Evolutionary conservation across 495 filamentous ascomycete species (phyloP), one percentile per base, ranked within the genome.

Genomic region (Thermothielavioides terrestris): DNA sequence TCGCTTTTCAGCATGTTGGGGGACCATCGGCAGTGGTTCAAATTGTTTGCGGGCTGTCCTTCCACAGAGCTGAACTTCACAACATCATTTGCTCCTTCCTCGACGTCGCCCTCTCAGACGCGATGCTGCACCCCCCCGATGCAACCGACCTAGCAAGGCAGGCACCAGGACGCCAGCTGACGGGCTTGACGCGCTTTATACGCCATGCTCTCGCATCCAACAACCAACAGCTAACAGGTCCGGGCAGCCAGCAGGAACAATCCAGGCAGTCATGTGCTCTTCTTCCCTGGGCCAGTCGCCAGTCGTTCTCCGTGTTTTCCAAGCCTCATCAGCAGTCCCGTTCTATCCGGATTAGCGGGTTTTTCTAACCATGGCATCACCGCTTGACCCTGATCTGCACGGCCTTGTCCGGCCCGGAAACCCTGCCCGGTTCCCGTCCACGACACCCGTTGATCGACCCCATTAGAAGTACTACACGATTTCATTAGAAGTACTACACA

Each of bases 201-300:
- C 34, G 35, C 27, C 14, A n/a, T 15, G 7, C 15, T 12, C 15
- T 26, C 36, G 30, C 34, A 35, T 7, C 41, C 40, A 32, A 44
- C 40, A 48, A 21, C 15, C 11, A 30, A 17, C 22, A 36, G 11
- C 49, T 34, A 40, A 32, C 35, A 23, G 38, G 30, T 23, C 31
- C 35, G 28, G 27, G 15, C 22, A 30, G 11, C 22, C 11, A 23
- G n/a, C n/a, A n/a, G n/a, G n/a, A n/a, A n/a, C n/a, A n/a, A n/a
- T n/a, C n/a, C n/a, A n/a, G n/a, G n/a, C n/a, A n/a, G 37, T 46
- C 50, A 52, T 52, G 50, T 46, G 42, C 35, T 34, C 22, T 14
- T 8, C 20, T 36, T 8, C 27, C 36, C 3, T 49, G 11, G 47
- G 14, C 38, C 38, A 50, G 14, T 42, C 11, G 10, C 6, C 4